Evolutionary conservation across 495 filamentous ascomycete genomes (phyloP).

Genomic region (Penicillium malachiteum): DNA sequence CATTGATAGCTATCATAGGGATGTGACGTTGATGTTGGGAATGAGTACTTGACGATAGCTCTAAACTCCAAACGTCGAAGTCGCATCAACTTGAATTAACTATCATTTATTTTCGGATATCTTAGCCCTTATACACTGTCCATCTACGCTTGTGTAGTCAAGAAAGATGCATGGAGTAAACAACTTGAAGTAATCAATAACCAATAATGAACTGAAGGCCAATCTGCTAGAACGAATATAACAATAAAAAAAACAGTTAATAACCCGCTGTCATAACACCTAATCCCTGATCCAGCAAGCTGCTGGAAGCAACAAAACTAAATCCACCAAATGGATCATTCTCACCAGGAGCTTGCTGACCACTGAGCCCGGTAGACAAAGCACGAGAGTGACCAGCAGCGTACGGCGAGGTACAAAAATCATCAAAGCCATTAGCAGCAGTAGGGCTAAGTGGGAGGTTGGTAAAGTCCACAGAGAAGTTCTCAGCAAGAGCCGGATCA

Average conservation of each 20-base stretch:
- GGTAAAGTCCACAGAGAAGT: slow-evolving; percentile 88
- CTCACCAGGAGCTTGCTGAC: slow-evolving; percentile 29
- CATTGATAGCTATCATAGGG: too few relatives aligned
- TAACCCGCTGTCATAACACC: slow-evolving; percentile 16
- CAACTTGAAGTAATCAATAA: background rate
- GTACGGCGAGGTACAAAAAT: slow-evolving; percentile 29
- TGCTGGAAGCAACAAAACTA: slow-evolving; percentile 88
- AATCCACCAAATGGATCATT: slow-evolving; percentile 90
- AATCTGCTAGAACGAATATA: background rate
- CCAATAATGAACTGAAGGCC: background rate
- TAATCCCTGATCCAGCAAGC: slow-evolving; percentile 66
- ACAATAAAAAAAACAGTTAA: background rate
- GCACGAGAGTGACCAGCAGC: slow-evolving; percentile 9
- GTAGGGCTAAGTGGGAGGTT: slow-evolving; percentile 76
- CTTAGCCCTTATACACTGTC: too few relatives aligned
- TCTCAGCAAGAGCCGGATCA: slow-evolving; percentile 92
- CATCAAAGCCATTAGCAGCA: slow-evolving; percentile 37
- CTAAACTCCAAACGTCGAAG: too few relatives aligned
- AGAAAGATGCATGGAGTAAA: background rate
- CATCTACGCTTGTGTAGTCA: background rate
- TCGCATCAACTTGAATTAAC: too few relatives aligned
- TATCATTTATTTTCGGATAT: too few relatives aligned
- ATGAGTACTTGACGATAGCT: too few relatives aligned
- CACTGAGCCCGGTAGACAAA: slow-evolving; percentile 22
- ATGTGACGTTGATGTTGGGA: too few relatives aligned